phyloP scores from a whole-genome alignment of 1,284 basidiomycete species.

The Sporisorium exsertum region DNA sequence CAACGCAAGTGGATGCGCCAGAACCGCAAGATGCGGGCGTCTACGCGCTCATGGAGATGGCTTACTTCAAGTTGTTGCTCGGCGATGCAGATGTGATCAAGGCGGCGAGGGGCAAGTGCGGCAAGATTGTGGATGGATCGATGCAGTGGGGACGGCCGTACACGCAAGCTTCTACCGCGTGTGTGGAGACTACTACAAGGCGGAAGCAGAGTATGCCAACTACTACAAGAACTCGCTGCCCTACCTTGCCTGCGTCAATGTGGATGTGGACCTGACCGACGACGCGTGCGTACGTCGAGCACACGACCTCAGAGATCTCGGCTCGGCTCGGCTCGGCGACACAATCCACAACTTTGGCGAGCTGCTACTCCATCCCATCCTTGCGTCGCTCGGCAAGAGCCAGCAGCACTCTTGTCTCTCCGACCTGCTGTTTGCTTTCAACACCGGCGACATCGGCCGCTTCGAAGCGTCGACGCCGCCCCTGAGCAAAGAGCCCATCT shows the following conservation, averaged over 20 bases:
- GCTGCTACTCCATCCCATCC: conserved; percentile 94
- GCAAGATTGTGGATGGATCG: conserved; percentile 80
- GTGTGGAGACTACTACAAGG: conserved; percentile 91
- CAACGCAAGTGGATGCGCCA: conserved; percentile 44
- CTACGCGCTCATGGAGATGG: conserved; percentile 85
- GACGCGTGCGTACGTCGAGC: conserved; percentile 85
- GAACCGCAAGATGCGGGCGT: conserved; percentile 78
- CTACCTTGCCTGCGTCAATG: conserved; percentile 88
- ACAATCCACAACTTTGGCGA: conserved; percentile 99
- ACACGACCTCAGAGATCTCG: conserved; percentile 90
- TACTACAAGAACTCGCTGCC: conserved; percentile 98
- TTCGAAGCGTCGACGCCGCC: conserved; percentile 90
- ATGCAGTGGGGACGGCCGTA: conserved; percentile 86
- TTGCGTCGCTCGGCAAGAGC: conserved; percentile 84
- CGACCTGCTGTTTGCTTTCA: conserved; percentile 92
- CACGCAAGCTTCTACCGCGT: conserved; percentile 95
- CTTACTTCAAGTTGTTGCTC: conserved; percentile 88
- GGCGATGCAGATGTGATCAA: conserved; percentile 89
- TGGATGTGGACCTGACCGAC: conserved; percentile 81
- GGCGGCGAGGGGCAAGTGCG: conserved; percentile 87
- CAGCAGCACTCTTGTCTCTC: conserved; percentile 87
- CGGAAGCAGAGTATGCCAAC: conserved; percentile 93
- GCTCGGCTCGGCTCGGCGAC: conserved; percentile 92
- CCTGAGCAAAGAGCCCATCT: conserved; percentile 88
- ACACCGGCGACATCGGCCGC: conserved; percentile 94